Evolutionary conservation across 2,329 filamentous ascomycete species (phyloP).

Genomic region (Hypoxylon sp.): DNA sequence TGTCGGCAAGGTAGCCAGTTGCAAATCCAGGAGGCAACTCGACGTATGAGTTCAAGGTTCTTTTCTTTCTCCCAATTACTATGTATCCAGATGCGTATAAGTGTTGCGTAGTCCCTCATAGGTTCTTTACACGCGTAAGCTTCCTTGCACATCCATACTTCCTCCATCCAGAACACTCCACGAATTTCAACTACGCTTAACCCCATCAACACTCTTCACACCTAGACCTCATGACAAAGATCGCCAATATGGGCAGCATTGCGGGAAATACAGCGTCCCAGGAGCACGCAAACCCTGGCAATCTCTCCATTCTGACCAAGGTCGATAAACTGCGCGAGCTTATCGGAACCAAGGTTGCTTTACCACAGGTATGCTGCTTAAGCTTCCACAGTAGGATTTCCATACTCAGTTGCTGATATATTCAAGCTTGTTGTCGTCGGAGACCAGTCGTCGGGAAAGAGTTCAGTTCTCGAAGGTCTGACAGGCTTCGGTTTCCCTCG

Average conservation of each 20-base stretch:
- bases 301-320: constrained; percentile 50
- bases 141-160: not conserved
- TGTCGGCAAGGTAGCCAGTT: not conserved
- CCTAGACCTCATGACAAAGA: constrained; percentile 1
- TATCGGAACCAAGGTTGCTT: constrained; percentile 56
- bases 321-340: constrained; percentile 62
- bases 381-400: constrained; percentile 41
- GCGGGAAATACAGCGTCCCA: not conserved
- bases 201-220: not conserved
- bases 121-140: not conserved
- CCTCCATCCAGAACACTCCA: not conserved
- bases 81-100: not conserved
- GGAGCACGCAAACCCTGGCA: constrained; percentile 41
- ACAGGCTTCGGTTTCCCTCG: constrained; percentile 66
- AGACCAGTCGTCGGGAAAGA: constrained; percentile 89
- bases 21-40: not conserved
- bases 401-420: constrained; percentile 58
- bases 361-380: constrained; percentile 49
- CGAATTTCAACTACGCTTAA: not conserved
- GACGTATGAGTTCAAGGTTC: not conserved
- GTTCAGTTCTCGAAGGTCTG: constrained; percentile 81
- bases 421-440: constrained; percentile 81
- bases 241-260: constrained; percentile 34
- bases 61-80: not conserved
- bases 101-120: not conserved